phyloP scores from a whole-genome alignment of 768 basidiomycete species.

The Glaciozyma martinii region DNA sequence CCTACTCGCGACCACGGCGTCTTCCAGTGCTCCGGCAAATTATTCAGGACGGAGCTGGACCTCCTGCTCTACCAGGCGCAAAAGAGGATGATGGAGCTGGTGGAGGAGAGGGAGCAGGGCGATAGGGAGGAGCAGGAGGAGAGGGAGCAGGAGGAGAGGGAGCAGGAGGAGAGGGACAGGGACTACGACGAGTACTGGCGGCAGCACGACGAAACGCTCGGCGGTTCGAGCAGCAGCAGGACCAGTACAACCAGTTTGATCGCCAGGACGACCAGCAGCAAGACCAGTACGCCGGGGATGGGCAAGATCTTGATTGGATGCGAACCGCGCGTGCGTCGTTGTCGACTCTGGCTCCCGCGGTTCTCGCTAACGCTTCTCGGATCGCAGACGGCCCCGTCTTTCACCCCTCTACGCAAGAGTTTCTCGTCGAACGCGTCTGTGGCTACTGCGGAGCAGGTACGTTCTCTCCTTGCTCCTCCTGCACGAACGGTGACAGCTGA shows the following conservation, averaged over 20 bases:
- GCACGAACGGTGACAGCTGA: background rate
- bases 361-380: background rate
- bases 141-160: too few species aligned
- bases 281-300: background rate
- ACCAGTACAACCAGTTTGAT: too few species aligned
- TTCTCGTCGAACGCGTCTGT: background rate
- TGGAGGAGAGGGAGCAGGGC: too few species aligned
- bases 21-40: constrained; percentile 3
- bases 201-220: too few species aligned
- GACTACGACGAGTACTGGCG: too few species aligned
- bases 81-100: too few species aligned
- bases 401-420: constrained; percentile 4
- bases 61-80: too few species aligned
- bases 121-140: too few species aligned
- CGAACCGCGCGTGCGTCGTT: background rate
- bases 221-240: background rate
- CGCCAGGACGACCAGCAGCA: background rate
- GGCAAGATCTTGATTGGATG: background rate
- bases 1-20: background rate
- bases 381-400: background rate
- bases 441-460: constrained; percentile 4
- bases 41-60: background rate
- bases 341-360: background rate
- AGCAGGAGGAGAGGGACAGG: background rate
- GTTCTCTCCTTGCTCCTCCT: too few species aligned